These are phyloP conservation scores for Russula sp. DNA, from an alignment of 768 basidiomycete genomes.

Conservation along the genomic window DNA sequence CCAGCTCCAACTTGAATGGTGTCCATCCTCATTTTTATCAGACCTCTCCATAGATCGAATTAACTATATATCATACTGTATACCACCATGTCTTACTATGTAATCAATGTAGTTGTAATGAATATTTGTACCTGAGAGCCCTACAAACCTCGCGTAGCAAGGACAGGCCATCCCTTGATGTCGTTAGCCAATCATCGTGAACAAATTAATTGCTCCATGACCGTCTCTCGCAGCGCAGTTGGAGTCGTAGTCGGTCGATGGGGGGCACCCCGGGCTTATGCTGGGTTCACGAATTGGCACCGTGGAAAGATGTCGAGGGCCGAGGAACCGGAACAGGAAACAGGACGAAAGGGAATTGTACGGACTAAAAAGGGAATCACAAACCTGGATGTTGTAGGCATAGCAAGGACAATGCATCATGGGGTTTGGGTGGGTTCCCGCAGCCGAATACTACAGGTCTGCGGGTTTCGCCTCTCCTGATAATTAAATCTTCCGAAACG, in stretches of 20 bases:
- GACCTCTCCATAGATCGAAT: not conserved
- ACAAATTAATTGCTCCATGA: too few relatives aligned
- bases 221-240: not conserved
- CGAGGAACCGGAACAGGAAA: not conserved
- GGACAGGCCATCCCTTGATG: not conserved
- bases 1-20: not conserved
- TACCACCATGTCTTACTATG: not conserved
- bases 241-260: not conserved
- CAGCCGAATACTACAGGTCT: conserved; percentile 28
- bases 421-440: conserved; percentile 2
- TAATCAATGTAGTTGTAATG: not conserved
- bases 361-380: not conserved
- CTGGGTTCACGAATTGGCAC: not conserved
- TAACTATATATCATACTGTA: not conserved
- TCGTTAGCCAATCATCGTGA: too few relatives aligned
- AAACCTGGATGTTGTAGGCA: conserved; percentile 14
- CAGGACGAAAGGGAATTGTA: not conserved
- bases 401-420: conserved; percentile 26
- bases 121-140: not conserved
- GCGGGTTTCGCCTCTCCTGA: conserved; percentile 31
- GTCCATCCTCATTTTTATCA: not conserved
- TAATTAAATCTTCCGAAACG: conserved; percentile 33
- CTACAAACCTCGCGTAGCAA: not conserved
- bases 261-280: not conserved
- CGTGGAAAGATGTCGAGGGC: not conserved